These are phyloP conservation scores for Suillus variegatus DNA, from an alignment of 768 basidiomycete genomes.

Conservation along the genomic window DNA sequence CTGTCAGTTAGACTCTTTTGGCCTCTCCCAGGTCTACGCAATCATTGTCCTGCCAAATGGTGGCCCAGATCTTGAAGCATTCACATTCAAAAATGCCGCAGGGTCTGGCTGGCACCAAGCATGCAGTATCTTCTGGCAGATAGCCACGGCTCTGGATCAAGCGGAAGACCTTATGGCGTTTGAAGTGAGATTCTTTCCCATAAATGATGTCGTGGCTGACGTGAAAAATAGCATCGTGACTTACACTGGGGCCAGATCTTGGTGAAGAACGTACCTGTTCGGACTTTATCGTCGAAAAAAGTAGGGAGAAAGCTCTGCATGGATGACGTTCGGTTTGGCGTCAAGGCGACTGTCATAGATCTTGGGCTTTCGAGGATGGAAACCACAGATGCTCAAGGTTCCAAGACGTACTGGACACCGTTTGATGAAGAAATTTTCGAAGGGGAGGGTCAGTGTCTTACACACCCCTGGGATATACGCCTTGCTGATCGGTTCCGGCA, in stretches of 20 bases:
- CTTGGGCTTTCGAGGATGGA: slow-evolving; percentile 90
- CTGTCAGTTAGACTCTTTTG: slow-evolving; percentile 62
- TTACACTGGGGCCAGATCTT: slow-evolving; percentile 99
- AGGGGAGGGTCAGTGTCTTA: slow-evolving; percentile 66
- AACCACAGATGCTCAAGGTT: slow-evolving; percentile 47
- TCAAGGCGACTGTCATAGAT: slow-evolving; percentile 88
- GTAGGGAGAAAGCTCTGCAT: slow-evolving; percentile 43
- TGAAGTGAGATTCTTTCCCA: slow-evolving; percentile 59
- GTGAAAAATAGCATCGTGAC: slow-evolving; percentile 80
- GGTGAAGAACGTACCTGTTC: slow-evolving; percentile 54
- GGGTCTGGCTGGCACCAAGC: slow-evolving; percentile 85
- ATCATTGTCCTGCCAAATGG: slow-evolving; percentile 91
- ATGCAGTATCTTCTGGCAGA: slow-evolving; percentile 89
- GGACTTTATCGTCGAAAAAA: slow-evolving; percentile 37
- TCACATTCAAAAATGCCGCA: slow-evolving; percentile 57
- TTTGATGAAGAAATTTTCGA: slow-evolving; percentile 91
- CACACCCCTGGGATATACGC: neutral
- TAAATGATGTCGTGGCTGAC: slow-evolving; percentile 8
- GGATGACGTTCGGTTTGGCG: slow-evolving; percentile 68
- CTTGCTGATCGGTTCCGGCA: slow-evolving; percentile 30
- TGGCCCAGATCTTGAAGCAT: slow-evolving; percentile 88
- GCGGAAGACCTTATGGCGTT: slow-evolving; percentile 84
- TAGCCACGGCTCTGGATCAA: slow-evolving; percentile 69
- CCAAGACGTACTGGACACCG: slow-evolving; percentile 67
- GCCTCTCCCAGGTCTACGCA: slow-evolving; percentile 77